Percentiles rank a stretch among this genome's conserved stretches.
Evolutionary conservation across 2,329 filamentous ascomycete genomes (phyloP).

Genomic region (Domatiomyces globalis): DNA sequence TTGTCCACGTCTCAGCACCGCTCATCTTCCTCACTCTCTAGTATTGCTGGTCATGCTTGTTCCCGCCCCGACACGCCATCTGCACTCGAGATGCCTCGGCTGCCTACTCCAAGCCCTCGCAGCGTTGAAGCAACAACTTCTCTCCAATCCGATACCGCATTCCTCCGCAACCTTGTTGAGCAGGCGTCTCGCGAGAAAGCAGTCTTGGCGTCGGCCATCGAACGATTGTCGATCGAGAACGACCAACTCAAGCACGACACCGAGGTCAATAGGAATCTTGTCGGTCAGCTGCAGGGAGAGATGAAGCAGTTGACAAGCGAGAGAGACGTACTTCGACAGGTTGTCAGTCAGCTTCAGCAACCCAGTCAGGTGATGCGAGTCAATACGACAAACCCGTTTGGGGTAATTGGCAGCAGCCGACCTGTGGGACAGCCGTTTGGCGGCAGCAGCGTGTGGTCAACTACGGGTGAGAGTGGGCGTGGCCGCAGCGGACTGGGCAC

Average conservation of each 20-base stretch:
- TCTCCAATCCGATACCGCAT: neutral
- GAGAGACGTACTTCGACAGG: neutral
- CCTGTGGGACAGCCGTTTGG: neutral
- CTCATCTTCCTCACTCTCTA: slow-evolving; percentile 6
- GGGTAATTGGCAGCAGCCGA: neutral
- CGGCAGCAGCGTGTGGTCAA: no score
- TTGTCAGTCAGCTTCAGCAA: neutral
- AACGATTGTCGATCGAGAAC: neutral
- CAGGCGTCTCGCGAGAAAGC: neutral
- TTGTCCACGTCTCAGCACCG: slow-evolving; percentile 3
- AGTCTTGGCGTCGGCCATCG: neutral
- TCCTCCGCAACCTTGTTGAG: neutral
- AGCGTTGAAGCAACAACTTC: neutral
- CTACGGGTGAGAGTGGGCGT: neutral
- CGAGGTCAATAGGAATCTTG: slow-evolving; percentile 6
- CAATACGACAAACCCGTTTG: neutral
- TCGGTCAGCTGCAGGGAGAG: slow-evolving; percentile 6
- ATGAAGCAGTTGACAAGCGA: neutral
- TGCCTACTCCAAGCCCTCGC: neutral
- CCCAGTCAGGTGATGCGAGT: no score
- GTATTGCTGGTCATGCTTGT: neutral
- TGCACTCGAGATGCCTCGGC: slow-evolving; percentile 1
- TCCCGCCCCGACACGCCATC: slow-evolving; percentile 6
- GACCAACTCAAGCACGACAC: slow-evolving; percentile 7
- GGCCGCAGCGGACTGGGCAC: neutral